Percentiles rank a stretch among this genome's conserved stretches.
These are phyloP conservation scores for Globisporangium mamillatum DNA, from an alignment of 352 stramenopile species.

Conservation along the genomic window DNA sequence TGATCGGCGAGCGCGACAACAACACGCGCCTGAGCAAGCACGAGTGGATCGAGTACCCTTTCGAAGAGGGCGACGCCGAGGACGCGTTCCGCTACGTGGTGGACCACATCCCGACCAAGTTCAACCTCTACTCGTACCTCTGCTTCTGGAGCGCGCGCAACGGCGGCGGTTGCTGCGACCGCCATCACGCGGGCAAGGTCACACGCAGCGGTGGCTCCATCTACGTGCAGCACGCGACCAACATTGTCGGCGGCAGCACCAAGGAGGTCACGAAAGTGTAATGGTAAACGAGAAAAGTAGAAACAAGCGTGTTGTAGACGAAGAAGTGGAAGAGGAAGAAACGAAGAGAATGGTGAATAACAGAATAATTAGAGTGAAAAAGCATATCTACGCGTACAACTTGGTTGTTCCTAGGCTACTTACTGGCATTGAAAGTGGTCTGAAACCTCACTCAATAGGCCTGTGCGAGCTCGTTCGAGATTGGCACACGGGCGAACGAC, in stretches of 20 bases:
- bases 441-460: slow-evolving; percentile 12
- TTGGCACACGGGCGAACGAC: neutral
- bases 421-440: neutral
- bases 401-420: neutral
- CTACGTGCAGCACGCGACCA: slow-evolving; percentile 37
- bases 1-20: slow-evolving; percentile 85
- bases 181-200: slow-evolving; percentile 52
- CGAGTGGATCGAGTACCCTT: slow-evolving; percentile 82
- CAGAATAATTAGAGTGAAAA: slow-evolving; percentile 13
- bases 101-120: slow-evolving; percentile 82
- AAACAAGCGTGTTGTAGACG: neutral
- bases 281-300: neutral
- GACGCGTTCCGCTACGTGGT: slow-evolving; percentile 80
- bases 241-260: neutral
- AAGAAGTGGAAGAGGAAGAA: neutral
- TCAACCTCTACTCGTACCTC: slow-evolving; percentile 83
- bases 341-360: neutral
- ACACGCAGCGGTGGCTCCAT: slow-evolving; percentile 60
- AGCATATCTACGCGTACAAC: neutral
- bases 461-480: slow-evolving; percentile 18
- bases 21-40: slow-evolving; percentile 70
- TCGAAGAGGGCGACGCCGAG: slow-evolving; percentile 61
- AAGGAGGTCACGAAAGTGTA: slow-evolving; percentile 8
- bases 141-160: slow-evolving; percentile 79
- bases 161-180: slow-evolving; percentile 71